Base-by-base conservation (phyloP, 257 asterid species). In the Ilex aquifolium region DNA sequence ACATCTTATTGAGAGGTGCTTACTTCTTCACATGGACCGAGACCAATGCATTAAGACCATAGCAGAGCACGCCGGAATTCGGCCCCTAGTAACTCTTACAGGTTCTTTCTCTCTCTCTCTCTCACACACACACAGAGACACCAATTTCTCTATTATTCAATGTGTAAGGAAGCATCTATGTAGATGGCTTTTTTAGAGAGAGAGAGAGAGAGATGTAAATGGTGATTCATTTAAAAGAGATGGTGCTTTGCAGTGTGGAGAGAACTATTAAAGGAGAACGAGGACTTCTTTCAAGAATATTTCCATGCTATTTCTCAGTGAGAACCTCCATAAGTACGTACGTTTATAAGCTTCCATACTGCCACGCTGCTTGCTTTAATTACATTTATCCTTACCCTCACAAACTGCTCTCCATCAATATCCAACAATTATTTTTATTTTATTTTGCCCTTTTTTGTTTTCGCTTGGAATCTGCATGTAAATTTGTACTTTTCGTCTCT, bases 201-300 rank as follows among this genome's bases (percentile, higher is more conserved):
- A 21, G 27, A 21, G 27, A 21, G 27, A 21, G 27, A 21, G 27
- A 21, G 27, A 21, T 21, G 27, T 21, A 21, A 21, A 21, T 21
- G 27, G 27, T 21, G 27, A 21, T 21, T 21, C 27, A 21, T 21
- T 21, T 21, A 21, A 1, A 21, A 21, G 27, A 21, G 27, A 9
- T 27, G 6, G 21, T 1, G 31, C 5, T 29, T 13, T 74, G 76
- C 83, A 89, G 96, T 88, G 53, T 85, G 91, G 95, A 83, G 72
- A 69, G 94, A 80, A 75, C 68, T 88, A 40, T 44, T 58, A 63
- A 88, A 83, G 75, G 96, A 86, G 90, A 89, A 89, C 72, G 71
- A 56, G 67, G 88, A 84, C 53, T 89, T 84, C 78, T 89, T 89
- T 65, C 81, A 60, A 58, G 76, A 86, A 13, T 89, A 86, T 71